Percentiles rank a stretch among this genome's conserved stretches.
phyloP scores from a whole-genome alignment of 139 green algal genomes.

The Zygnema cylindricum region DNA sequence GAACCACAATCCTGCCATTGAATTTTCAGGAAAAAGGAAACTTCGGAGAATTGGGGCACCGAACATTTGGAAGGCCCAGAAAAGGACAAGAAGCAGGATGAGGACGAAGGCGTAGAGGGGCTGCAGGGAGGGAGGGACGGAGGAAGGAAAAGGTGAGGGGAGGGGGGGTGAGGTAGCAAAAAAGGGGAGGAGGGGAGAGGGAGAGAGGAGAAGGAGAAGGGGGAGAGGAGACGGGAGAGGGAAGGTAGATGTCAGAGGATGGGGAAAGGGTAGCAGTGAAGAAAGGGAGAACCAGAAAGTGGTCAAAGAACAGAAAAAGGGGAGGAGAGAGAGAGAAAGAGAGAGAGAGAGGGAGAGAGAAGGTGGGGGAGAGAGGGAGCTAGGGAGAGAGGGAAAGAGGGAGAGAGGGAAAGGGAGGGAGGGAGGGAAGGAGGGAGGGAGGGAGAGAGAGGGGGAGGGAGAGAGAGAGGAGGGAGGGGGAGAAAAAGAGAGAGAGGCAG shows the following conservation, averaged over 20 bases:
- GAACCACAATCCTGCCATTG: background rate
- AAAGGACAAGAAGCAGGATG: background rate
- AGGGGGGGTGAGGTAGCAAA: background rate
- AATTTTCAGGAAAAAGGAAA: slow-evolving; percentile 7
- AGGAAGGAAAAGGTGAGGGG: background rate
- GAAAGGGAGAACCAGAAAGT: background rate
- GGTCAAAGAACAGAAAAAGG: background rate
- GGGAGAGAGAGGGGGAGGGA: slow-evolving; percentile 3
- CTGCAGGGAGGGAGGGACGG: background rate
- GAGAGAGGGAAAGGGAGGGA: background rate
- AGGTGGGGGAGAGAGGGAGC: slow-evolving; percentile 4
- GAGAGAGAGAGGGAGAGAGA: slow-evolving; percentile 17
- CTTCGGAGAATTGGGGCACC: background rate
- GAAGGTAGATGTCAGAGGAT: background rate
- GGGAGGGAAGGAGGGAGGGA: background rate
- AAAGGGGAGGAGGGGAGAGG: background rate
- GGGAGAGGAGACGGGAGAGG: background rate
- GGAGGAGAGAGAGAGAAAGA: background rate
- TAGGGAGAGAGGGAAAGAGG: slow-evolving; percentile 2
- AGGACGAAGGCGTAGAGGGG: background rate
- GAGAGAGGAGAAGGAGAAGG: background rate
- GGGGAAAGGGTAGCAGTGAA: background rate
- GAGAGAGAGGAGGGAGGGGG: background rate
- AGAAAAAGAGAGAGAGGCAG: no score
- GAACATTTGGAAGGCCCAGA: slow-evolving; percentile 3